Percentiles rank a stretch among this genome's conserved stretches.
Evolutionary conservation across 164 flowering plant species (phyloP).

Genomic region (Nelumbo lutea): DNA sequence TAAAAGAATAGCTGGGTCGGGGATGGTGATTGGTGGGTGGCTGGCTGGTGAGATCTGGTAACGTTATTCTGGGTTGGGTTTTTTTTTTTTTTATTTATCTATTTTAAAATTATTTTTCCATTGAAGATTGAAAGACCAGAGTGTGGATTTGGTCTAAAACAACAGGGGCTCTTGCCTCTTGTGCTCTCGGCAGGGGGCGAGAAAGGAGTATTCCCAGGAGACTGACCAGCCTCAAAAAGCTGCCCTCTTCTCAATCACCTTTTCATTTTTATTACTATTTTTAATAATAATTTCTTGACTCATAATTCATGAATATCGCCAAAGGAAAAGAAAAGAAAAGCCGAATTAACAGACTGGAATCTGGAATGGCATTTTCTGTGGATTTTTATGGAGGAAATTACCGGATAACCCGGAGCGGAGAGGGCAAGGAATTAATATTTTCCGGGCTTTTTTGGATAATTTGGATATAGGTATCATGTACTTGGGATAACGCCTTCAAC

Average conservation of each 20-base stretch:
- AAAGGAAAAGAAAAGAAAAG: no score
- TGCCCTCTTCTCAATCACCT: background rate
- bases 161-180: no score
- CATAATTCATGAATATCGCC: no score
- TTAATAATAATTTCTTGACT: background rate
- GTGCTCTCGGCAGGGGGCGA: background rate
- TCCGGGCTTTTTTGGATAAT: no score
- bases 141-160: background rate
- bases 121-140: background rate
- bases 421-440: no score
- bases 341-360: no score
- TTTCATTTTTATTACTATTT: no score
- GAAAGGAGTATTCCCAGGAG: constrained; percentile 6
- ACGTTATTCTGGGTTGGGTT: background rate
- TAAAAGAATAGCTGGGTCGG: background rate
- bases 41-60: background rate
- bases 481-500: no score
- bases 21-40: background rate
- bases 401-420: no score
- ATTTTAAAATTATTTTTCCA: background rate
- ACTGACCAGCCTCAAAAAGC: constrained; percentile 6
- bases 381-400: no score
- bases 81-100: background rate
- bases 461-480: no score
- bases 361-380: no score